Conservation (phyloP, 1,139 yeast genomes). For the Scheffersomyces titani region DNA sequence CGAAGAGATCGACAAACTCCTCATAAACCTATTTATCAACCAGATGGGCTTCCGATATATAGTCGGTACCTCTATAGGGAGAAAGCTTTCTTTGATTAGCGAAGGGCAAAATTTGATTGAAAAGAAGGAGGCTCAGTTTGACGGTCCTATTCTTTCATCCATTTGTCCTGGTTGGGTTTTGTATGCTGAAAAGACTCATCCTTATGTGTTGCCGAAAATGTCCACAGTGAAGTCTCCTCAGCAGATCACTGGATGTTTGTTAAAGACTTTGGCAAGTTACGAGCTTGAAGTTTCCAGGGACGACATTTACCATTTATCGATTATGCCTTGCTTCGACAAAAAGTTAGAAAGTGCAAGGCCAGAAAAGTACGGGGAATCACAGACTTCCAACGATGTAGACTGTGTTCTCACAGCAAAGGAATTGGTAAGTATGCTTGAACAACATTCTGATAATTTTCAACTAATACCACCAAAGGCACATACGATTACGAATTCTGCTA, state of each 20-base stretch:
- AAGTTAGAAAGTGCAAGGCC: slow-evolving; percentile 92
- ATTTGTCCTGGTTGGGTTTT: slow-evolving; percentile 97
- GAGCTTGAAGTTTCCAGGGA: slow-evolving; percentile 35
- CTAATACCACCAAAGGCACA: slow-evolving; percentile 19
- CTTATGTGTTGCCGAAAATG: slow-evolving; percentile 65
- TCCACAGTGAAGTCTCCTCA: slow-evolving; percentile 84
- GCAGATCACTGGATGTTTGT: slow-evolving; percentile 81
- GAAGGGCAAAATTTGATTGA: slow-evolving; percentile 53
- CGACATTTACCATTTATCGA: slow-evolving; percentile 71
- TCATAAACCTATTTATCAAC: slow-evolving; percentile 57
- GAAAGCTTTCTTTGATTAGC: slow-evolving; percentile 67
- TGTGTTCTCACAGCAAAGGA: slow-evolving; percentile 94
- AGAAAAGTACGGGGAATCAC: slow-evolving; percentile 42
- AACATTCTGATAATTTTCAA: slow-evolving; percentile 30
- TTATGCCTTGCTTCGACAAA: slow-evolving; percentile 98
- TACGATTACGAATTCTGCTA: slow-evolving; percentile 7
- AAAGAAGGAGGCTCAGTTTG: slow-evolving; percentile 16
- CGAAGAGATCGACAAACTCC: slow-evolving; percentile 58
- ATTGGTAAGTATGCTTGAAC: slow-evolving; percentile 67
- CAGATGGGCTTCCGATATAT: slow-evolving; percentile 71
- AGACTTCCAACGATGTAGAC: slow-evolving; percentile 66
- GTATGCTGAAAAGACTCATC: slow-evolving; percentile 94
- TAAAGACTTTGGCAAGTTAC: slow-evolving; percentile 58
- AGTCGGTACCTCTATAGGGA: slow-evolving; percentile 83
- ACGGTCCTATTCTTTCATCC: slow-evolving; percentile 57